Conservation (phyloP, 768 basidiomycete genomes). For the Hygrocybe punicea region DNA sequence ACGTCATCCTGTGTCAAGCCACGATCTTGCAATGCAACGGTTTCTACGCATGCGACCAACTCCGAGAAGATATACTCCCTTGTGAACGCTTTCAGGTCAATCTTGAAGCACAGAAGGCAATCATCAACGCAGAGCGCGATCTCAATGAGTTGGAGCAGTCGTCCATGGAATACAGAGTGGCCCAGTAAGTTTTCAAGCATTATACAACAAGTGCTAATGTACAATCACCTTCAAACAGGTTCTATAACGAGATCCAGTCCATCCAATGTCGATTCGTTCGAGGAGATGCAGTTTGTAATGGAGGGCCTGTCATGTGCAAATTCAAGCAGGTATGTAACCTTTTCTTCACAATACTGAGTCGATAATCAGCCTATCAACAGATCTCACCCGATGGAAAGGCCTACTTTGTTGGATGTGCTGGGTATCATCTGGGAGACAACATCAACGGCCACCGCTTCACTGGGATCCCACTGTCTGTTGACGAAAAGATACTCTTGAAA, state of each 20-base stretch:
- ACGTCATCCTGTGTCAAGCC: constrained; percentile 5
- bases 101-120: not conserved
- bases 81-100: not conserved
- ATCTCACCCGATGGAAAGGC: constrained; percentile 9
- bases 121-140: constrained; percentile 3
- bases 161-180: not conserved
- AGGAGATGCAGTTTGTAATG: not conserved
- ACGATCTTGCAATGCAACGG: constrained; percentile 10
- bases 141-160: constrained; percentile 5
- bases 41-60: constrained; percentile 5
- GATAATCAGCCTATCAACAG: not conserved
- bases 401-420: constrained; percentile 10
- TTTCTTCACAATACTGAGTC: not conserved
- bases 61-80: too few relatives aligned
- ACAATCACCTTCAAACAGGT: not conserved
- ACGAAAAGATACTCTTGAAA: constrained; percentile 6
- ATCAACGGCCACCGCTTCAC: constrained; percentile 4
- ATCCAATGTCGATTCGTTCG: not conserved
- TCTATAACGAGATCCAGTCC: constrained; percentile 6
- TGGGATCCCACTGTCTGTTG: constrained; percentile 6
- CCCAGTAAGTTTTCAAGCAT: constrained; percentile 3
- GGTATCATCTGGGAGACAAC: not conserved
- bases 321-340: not conserved
- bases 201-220: not conserved
- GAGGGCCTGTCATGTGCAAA: not conserved